phyloP scores from a whole-genome alignment of 176 grass and related monocot species.

The Canna indica region DNA sequence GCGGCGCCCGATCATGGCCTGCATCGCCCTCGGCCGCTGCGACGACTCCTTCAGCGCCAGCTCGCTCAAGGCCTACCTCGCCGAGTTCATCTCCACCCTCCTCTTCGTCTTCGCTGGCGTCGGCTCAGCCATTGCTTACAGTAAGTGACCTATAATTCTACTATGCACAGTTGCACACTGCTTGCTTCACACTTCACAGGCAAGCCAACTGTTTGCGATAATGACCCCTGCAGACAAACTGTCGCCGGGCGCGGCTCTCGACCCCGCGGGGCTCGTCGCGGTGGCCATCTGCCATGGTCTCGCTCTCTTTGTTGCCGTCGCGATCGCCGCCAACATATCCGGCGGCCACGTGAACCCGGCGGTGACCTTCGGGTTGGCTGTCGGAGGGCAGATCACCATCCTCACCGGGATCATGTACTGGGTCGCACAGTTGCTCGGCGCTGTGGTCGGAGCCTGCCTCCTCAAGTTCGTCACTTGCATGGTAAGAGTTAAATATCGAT shows the following conservation, averaged over 20 bases:
- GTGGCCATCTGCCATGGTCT: constrained; percentile 7
- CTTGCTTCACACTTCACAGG: no score
- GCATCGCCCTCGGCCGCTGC: constrained; percentile 8
- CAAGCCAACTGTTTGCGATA: neutral
- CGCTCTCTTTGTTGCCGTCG: constrained; percentile 5
- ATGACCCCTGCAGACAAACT: neutral
- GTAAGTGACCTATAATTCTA: no score
- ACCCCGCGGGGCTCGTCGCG: constrained; percentile 2
- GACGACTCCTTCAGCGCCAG: constrained; percentile 11
- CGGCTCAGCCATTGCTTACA: constrained; percentile 6
- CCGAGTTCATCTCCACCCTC: constrained; percentile 16
- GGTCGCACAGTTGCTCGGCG: constrained; percentile 4
- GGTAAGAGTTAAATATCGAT: no score
- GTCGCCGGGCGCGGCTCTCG: neutral
- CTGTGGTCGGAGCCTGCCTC: constrained; percentile 2
- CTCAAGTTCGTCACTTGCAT: neutral
- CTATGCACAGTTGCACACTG: no score
- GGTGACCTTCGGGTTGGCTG: constrained; percentile 8
- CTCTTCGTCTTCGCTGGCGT: constrained; percentile 15
- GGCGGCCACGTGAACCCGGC: constrained; percentile 13
- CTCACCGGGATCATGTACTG: constrained; percentile 9
- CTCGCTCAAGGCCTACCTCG: constrained; percentile 7
- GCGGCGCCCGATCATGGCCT: neutral
- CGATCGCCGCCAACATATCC: constrained; percentile 11
- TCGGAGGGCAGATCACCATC: constrained; percentile 5